Evolutionary conservation across 805 yeast species (phyloP).

Genomic region (Candida sithepensis): DNA sequence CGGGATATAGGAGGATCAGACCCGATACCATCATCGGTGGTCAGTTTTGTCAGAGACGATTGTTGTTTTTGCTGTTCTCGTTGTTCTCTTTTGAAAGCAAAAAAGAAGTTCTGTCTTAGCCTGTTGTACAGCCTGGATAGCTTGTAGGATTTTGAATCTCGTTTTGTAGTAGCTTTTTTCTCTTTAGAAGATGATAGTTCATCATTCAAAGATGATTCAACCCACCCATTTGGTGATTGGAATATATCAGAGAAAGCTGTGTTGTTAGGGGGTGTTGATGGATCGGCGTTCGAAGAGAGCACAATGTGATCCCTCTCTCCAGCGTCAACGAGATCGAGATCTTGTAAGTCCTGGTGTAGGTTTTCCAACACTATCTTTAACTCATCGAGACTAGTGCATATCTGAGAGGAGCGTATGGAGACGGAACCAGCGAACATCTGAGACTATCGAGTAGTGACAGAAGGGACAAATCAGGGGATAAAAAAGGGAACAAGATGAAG

Average conservation of each 20-base stretch:
- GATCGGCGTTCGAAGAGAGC: too few relatives aligned
- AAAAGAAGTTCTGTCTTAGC: slow-evolving; percentile 13
- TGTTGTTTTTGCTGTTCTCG: not conserved
- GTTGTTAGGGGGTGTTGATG: too few relatives aligned
- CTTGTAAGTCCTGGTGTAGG: slow-evolving; percentile 7
- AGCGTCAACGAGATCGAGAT: too few relatives aligned
- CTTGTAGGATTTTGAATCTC: slow-evolving; percentile 8
- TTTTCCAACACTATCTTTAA: slow-evolving; percentile 9
- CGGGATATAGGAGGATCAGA: slow-evolving; percentile 7
- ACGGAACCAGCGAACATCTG: slow-evolving; percentile 18
- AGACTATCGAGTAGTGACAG: too few relatives aligned
- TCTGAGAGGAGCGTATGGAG: slow-evolving; percentile 11
- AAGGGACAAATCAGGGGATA: not conserved
- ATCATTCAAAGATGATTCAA: too few relatives aligned
- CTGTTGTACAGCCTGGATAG: slow-evolving; percentile 15
- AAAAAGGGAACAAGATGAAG: too few relatives aligned
- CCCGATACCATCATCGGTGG: too few relatives aligned
- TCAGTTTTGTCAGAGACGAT: too few relatives aligned
- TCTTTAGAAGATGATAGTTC: too few relatives aligned
- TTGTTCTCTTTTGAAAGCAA: slow-evolving; percentile 10
- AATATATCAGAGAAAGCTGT: too few relatives aligned
- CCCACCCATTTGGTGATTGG: too few relatives aligned
- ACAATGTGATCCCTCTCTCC: too few relatives aligned
- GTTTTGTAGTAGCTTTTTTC: not conserved
- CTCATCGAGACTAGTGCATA: slow-evolving; percentile 11